These are phyloP conservation scores for Botrytis hyacinthi DNA, from an alignment of 2,329 filamentous ascomycete species.

Conservation along the genomic window DNA sequence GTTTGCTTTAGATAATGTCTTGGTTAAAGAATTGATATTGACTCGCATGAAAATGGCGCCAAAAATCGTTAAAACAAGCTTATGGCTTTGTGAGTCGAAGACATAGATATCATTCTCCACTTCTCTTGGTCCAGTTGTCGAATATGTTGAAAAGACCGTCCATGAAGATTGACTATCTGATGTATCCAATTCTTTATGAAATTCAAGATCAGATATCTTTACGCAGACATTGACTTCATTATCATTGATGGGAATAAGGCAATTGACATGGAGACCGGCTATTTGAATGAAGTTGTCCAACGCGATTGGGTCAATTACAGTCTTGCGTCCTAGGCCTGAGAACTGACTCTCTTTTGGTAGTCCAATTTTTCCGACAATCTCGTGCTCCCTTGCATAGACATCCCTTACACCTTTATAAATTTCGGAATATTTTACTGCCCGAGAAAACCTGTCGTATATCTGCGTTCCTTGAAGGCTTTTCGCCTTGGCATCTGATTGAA, in stretches of 20 bases:
- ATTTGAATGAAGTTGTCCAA: conserved; percentile 41
- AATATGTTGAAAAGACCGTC: not conserved
- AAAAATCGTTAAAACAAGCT: not conserved
- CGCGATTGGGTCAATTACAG: not conserved
- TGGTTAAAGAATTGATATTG: not conserved
- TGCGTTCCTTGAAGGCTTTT: not conserved
- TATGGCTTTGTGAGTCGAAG: not conserved
- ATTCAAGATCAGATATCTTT: conserved; percentile 2
- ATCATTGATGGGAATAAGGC: not conserved
- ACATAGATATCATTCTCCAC: not conserved
- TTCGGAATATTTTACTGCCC: conserved; percentile 4
- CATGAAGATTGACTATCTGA: not conserved
- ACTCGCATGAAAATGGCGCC: not conserved
- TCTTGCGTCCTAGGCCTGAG: not conserved
- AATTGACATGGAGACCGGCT: conserved; percentile 34
- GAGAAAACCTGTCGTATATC: not conserved
- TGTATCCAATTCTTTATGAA: not conserved
- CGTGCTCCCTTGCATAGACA: not conserved
- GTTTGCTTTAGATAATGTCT: not conserved
- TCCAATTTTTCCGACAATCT: not conserved
- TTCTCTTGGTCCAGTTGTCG: not conserved
- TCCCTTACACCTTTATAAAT: conserved; percentile 5
- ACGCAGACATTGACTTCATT: conserved; percentile 30
- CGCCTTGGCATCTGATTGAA: not conserved
- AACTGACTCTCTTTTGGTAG: not conserved